These are phyloP conservation scores for Aspergillus asperescens DNA, from an alignment of 495 filamentous ascomycete species.

Conservation along the genomic window DNA sequence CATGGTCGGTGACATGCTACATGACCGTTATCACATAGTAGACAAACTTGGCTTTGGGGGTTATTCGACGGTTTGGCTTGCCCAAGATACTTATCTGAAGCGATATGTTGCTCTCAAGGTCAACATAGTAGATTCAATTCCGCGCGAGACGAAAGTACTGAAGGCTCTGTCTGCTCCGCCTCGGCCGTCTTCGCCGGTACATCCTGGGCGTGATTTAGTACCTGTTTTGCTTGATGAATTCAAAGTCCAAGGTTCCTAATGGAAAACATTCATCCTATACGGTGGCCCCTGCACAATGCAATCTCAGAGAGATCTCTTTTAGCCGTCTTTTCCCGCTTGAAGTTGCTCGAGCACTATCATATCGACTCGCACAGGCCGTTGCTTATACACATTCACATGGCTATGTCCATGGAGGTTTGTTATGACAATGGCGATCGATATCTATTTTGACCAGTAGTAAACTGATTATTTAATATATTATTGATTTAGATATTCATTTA, in stretches of 20 bases:
- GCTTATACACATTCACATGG: constrained; percentile 33
- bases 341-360: constrained; percentile 28
- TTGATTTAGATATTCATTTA: constrained; percentile 32
- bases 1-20: constrained; percentile 35
- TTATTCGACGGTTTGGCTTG: constrained; percentile 53
- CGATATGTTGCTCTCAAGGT: constrained; percentile 35
- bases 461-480: neutral
- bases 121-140: constrained; percentile 18
- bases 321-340: constrained; percentile 27
- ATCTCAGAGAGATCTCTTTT: constrained; percentile 26
- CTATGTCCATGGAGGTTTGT: constrained; percentile 35
- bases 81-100: constrained; percentile 32
- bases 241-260: constrained; percentile 27
- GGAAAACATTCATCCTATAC: constrained; percentile 29
- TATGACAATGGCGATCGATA: no score
- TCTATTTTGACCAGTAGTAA: no score
- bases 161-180: constrained; percentile 17
- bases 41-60: constrained; percentile 52
- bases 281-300: constrained; percentile 20
- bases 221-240: constrained; percentile 26
- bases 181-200: neutral
- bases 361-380: constrained; percentile 21
- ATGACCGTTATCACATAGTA: constrained; percentile 39
- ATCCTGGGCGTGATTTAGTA: constrained; percentile 16
- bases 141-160: constrained; percentile 22